Evolutionary conservation across 345 rosid species (phyloP), one percentile per base, ranked within the genome.

Genomic region (Moricandia arvensis): DNA sequence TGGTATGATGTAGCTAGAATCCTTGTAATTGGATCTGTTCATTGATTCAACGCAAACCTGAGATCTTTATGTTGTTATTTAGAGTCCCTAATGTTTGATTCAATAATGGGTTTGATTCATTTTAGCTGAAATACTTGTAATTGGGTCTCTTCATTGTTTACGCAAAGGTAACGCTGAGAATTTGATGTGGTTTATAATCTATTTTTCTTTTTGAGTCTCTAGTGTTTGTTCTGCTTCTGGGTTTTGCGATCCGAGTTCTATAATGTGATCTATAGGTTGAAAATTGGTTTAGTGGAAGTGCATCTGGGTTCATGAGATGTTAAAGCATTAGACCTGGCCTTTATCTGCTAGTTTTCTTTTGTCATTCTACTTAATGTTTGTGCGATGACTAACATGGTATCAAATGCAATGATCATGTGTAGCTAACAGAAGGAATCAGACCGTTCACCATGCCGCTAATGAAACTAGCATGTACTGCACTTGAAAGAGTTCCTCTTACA

Each of bases 401-500:
- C 31, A 53, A 72, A 73, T 12, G 47, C 43, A 33, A 59, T 71
- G 37, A 60, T 67, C 9, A 18, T 33, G 68, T 86, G 84, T 84
- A 90, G 98, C 86, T 81, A 86, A 76, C 80, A 81, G 99, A 95
- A 87, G 99, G 99, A 73, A 89, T 95, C 63, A 89, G 99, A 81
- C 99, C 98, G 70, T 95, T 95, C 69, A 89, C 91, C 8, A 95
- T 95, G 98, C 98, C 99, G 16, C 88, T 95, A 38, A 95, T 95
- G 99, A 89, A 82, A 81, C 96, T 95, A 65, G 97, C 96, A n/a
- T 92, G 98, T 69, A 90, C 98, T 53, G 99, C 98, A 0, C 65
- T 92, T 75, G 99, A 92, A 80, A 90, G 99, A 84, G 99, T 90
- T 81, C 96, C 97, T 38, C 86, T 95, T 12, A 92, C 93, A 2